Conservation (phyloP, 176 grass and related monocot genomes). For the Pharus latifolius region DNA sequence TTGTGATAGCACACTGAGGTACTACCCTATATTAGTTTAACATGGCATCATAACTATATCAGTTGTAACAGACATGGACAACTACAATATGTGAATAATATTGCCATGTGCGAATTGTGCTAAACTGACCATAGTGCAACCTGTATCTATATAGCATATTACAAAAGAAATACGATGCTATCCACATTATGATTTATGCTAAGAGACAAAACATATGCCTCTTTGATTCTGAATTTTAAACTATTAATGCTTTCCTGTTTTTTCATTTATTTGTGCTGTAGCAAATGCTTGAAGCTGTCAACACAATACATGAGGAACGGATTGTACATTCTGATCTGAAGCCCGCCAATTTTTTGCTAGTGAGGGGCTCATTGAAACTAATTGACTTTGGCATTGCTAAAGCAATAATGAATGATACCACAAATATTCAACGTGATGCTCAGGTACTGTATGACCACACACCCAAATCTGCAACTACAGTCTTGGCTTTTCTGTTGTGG, state of each 20-base stretch:
- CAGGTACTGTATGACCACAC: conserved; percentile 40
- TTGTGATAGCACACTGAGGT: background rate
- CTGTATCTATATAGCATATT: background rate
- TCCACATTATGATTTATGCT: background rate
- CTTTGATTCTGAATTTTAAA: background rate
- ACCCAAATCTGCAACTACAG: background rate
- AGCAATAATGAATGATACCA: conserved; percentile 74
- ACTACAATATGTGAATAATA: background rate
- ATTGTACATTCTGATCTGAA: conserved; percentile 97
- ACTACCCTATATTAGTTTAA: background rate
- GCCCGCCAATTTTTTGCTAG: conserved; percentile 85
- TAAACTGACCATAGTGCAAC: background rate
- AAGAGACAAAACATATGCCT: background rate
- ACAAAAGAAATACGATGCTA: background rate
- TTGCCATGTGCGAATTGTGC: background rate
- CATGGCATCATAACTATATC: background rate
- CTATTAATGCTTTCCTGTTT: background rate
- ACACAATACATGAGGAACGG: conserved; percentile 82
- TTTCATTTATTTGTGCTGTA: conserved; percentile 30
- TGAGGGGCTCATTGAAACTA: conserved; percentile 72
- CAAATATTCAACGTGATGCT: conserved; percentile 84
- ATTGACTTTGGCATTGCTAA: conserved; percentile 86
- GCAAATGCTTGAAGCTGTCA: conserved; percentile 99
- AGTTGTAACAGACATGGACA: background rate
- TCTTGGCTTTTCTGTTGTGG: background rate